A percentile compares a stretch with the other conserved stretches of the same genome.
phyloP scores from a whole-genome alignment of 2,329 filamentous ascomycete species.

The Colletotrichum sp. region DNA sequence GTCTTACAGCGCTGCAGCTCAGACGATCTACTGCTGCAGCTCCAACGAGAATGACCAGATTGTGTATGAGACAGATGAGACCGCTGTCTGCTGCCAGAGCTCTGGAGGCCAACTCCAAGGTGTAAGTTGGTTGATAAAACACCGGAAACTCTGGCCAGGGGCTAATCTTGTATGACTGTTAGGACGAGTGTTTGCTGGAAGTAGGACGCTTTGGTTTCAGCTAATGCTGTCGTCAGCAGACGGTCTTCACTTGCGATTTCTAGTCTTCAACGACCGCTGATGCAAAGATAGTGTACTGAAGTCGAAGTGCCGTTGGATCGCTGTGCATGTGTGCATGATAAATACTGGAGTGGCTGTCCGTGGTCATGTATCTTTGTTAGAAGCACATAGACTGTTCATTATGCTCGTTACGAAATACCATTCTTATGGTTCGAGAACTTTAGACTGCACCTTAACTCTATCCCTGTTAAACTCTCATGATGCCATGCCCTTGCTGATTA shows the following conservation, averaged over 20 bases:
- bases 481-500: neutral
- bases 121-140: neutral
- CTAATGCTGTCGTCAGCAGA: neutral
- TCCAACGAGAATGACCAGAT: neutral
- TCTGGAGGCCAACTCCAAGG: neutral
- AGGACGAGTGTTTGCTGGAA: neutral
- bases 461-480: neutral
- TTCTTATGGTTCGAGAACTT: neutral
- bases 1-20: neutral
- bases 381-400: neutral
- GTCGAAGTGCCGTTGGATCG: fast-evolving
- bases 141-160: neutral
- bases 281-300: neutral
- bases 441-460: neutral
- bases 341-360: neutral
- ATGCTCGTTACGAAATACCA: fast-evolving
- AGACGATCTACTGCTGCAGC: neutral
- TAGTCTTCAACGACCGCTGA: neutral
- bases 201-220: neutral
- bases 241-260: neutral
- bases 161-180: neutral
- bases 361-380: neutral
- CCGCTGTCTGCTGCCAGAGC: neutral
- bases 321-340: fast-evolving
- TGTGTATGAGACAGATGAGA: neutral